A percentile compares a stretch with the other conserved stretches of the same genome.
These are phyloP conservation scores for Leishmania lainsoni DNA, from an alignment of 208 protist genomes.

Conservation along the genomic window DNA sequence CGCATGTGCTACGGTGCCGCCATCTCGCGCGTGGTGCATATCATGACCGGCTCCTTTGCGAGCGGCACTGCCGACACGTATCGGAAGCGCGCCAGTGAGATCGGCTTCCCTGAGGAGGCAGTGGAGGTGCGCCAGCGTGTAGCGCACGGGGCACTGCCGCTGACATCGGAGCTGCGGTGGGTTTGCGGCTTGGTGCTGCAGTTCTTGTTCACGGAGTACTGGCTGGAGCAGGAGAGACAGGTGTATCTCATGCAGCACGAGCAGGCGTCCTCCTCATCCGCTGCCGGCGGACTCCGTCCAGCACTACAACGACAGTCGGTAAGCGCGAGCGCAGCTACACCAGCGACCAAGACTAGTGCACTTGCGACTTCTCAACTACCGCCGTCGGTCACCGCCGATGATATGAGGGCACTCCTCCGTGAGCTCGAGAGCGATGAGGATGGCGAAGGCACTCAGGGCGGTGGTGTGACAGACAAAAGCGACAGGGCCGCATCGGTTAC, in stretches of 20 bases:
- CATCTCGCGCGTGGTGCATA: conserved; percentile 79
- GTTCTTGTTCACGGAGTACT: conserved; percentile 80
- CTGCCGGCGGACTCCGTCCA: neutral
- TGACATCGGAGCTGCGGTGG: conserved; percentile 82
- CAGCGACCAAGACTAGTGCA: neutral
- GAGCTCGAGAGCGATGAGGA: conserved; percentile 33
- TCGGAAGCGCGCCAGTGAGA: conserved; percentile 66
- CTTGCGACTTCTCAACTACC: neutral
- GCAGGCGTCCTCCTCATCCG: neutral
- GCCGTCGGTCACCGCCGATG: conserved; percentile 39
- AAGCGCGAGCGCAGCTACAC: neutral
- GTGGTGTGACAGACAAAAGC: neutral
- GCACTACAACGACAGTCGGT: neutral
- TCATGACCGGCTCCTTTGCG: conserved; percentile 86
- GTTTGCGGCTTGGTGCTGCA: conserved; percentile 72
- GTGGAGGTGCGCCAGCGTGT: conserved; percentile 89
- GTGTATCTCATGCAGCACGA: conserved; percentile 39
- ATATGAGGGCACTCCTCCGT: conserved; percentile 64
- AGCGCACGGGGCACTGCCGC: conserved; percentile 72
- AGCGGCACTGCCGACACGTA: conserved; percentile 65
- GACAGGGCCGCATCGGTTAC: neutral
- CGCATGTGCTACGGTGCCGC: conserved; percentile 68
- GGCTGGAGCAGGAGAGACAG: conserved; percentile 72
- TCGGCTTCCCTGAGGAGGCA: conserved; percentile 84
- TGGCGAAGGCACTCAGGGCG: neutral